phyloP scores from a whole-genome alignment of 2,329 filamentous ascomycete species.

The Aciculosporium take region DNA sequence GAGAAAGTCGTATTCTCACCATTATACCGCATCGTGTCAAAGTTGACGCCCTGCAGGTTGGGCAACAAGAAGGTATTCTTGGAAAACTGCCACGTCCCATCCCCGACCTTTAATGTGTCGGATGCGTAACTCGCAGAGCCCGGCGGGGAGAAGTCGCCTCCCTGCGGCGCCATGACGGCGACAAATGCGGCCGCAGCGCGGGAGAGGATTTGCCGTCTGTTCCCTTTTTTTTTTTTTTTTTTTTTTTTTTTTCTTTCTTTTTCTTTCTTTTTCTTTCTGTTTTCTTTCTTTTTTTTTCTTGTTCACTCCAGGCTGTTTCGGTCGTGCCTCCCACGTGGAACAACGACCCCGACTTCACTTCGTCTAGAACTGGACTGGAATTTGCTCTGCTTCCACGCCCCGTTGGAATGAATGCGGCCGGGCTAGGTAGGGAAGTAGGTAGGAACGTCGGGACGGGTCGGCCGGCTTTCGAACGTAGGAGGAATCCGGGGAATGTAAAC shows the following conservation, averaged over 20 bases:
- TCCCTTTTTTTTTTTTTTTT: neutral
- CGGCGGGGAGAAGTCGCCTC: slow-evolving; percentile 48
- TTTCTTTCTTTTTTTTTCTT: neutral
- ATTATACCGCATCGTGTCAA: slow-evolving; percentile 75
- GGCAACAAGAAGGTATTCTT: slow-evolving; percentile 68
- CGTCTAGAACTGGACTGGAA: no score
- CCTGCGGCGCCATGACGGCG: slow-evolving; percentile 46
- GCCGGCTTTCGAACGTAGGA: no score
- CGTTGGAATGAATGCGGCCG: no score
- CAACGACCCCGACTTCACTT: no score
- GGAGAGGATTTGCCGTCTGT: neutral
- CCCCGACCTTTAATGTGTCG: slow-evolving; percentile 61
- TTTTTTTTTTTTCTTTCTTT: no score
- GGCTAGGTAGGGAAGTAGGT: no score
- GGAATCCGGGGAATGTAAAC: no score
- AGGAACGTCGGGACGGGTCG: no score
- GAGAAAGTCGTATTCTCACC: slow-evolving; percentile 31
- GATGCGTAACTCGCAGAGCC: slow-evolving; percentile 62
- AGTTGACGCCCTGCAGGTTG: slow-evolving; percentile 62
- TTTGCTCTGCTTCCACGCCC: no score
- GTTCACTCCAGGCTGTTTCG: no score
- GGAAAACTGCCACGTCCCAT: slow-evolving; percentile 70
- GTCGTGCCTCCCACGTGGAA: no score
- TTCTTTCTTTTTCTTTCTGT: no score
- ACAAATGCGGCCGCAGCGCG: slow-evolving; percentile 12